phyloP scores from a whole-genome alignment of 208 protist species.

The Crithidia mellificae region DNA sequence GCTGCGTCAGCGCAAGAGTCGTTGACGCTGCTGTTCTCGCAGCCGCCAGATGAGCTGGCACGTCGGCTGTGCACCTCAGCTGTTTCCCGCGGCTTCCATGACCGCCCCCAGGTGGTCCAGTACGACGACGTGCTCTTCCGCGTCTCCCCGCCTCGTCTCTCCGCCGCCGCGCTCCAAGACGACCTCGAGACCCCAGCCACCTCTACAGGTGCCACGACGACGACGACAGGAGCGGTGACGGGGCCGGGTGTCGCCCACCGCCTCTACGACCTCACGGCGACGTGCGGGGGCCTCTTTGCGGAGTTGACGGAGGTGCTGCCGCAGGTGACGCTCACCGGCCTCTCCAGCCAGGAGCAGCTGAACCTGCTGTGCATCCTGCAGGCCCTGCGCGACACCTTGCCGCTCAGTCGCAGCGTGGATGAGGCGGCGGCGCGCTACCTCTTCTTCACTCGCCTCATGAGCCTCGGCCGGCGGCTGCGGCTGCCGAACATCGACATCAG shows the following conservation, averaged over 20 bases:
- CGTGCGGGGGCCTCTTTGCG: conserved; percentile 39
- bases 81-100: conserved; percentile 23
- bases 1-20: not conserved
- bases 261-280: conserved; percentile 31
- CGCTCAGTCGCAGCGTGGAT: conserved; percentile 63
- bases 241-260: conserved; percentile 1
- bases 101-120: conserved; percentile 16
- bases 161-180: conserved; percentile 11
- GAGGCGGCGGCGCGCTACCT: conserved; percentile 73
- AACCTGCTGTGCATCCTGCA: conserved; percentile 77
- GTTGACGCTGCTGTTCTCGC: conserved; percentile 5
- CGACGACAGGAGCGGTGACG: not conserved
- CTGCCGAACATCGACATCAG: conserved; percentile 30
- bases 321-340: conserved; percentile 48
- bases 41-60: conserved; percentile 20
- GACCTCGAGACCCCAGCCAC: not conserved
- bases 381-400: conserved; percentile 46
- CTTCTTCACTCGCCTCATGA: conserved; percentile 64
- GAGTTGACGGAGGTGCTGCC: conserved; percentile 58
- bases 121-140: conserved; percentile 17
- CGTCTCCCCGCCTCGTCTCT: conserved; percentile 25
- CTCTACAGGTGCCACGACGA: not conserved
- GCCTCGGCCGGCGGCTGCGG: conserved; percentile 59
- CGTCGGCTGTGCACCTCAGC: conserved; percentile 29
- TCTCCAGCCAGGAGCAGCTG: conserved; percentile 60